Evolutionary conservation across 371 early-diverging fungal genomes (phyloP).

Genomic region (Mortierella sp.): DNA sequence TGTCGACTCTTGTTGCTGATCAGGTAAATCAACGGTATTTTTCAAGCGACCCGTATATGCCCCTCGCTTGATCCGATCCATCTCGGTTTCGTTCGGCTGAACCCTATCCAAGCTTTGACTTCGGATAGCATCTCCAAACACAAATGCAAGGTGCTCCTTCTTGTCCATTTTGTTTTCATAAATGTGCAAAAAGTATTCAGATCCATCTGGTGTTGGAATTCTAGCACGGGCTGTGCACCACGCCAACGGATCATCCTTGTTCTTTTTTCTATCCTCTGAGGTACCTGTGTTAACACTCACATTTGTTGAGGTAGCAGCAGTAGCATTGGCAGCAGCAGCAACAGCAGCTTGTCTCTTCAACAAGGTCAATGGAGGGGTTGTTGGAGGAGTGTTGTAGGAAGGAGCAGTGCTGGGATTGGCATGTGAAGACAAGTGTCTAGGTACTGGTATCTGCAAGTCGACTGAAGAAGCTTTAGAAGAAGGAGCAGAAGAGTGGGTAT

Average conservation of each 20-base stretch:
- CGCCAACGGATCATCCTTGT: neutral
- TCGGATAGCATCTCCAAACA: conserved; percentile 88
- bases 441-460: conserved; percentile 23
- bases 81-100: conserved; percentile 78
- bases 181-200: conserved; percentile 86
- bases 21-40: neutral
- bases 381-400: conserved; percentile 30
- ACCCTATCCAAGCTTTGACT: conserved; percentile 76
- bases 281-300: no score
- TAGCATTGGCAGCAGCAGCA: neutral
- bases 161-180: conserved; percentile 88
- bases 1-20: neutral
- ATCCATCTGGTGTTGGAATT: conserved; percentile 87
- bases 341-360: neutral
- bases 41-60: conserved; percentile 75
- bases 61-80: conserved; percentile 84
- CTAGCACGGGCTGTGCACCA: conserved; percentile 72
- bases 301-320: neutral
- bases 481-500: conserved; percentile 5
- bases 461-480: neutral
- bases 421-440: conserved; percentile 16
- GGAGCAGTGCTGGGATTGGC: conserved; percentile 5
- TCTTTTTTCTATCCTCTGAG: neutral
- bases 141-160: conserved; percentile 95
- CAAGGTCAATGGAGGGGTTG: conserved; percentile 23